Conservation (phyloP, 23 red algal species). For the Gracilaria vermiculophylla region DNA sequence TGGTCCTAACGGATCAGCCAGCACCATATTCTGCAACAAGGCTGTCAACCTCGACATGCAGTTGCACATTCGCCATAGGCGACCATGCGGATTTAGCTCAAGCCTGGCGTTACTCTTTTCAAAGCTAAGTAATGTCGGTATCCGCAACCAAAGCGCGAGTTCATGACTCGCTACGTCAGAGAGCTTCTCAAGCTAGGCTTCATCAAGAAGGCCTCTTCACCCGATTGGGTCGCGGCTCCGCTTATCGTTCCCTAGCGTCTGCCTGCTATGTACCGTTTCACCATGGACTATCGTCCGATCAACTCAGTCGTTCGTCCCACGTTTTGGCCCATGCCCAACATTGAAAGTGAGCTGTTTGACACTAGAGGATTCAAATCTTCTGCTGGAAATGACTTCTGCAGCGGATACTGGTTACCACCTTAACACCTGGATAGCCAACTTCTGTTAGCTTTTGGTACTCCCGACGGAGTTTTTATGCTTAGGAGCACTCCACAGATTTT, state of each 20-base stretch:
- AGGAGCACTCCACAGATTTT: neutral
- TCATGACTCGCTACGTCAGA: slow-evolving; percentile 4
- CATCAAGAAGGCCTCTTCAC: neutral
- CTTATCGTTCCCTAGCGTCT: slow-evolving; percentile 23
- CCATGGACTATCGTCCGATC: slow-evolving; percentile 10
- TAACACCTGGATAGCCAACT: slow-evolving; percentile 26
- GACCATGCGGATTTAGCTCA: neutral
- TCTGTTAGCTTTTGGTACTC: slow-evolving; percentile 24
- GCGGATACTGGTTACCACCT: slow-evolving; percentile 27
- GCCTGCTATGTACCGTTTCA: slow-evolving; percentile 5
- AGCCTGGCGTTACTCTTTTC: neutral
- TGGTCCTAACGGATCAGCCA: too few relatives aligned
- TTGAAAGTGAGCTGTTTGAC: slow-evolving; percentile 30
- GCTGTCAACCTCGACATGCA: neutral
- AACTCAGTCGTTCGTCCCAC: neutral
- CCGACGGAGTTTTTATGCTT: slow-evolving; percentile 4
- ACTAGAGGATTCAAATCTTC: neutral
- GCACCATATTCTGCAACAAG: too few relatives aligned
- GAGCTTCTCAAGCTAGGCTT: neutral
- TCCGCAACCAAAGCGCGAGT: neutral
- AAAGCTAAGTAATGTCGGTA: neutral
- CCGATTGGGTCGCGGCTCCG: slow-evolving; percentile 20
- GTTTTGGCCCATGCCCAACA: slow-evolving; percentile 48
- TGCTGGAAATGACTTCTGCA: slow-evolving; percentile 30
- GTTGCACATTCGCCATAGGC: neutral